Base-by-base conservation (phyloP, 495 filamentous ascomycete species). In the Margaritispora aquatica region DNA sequence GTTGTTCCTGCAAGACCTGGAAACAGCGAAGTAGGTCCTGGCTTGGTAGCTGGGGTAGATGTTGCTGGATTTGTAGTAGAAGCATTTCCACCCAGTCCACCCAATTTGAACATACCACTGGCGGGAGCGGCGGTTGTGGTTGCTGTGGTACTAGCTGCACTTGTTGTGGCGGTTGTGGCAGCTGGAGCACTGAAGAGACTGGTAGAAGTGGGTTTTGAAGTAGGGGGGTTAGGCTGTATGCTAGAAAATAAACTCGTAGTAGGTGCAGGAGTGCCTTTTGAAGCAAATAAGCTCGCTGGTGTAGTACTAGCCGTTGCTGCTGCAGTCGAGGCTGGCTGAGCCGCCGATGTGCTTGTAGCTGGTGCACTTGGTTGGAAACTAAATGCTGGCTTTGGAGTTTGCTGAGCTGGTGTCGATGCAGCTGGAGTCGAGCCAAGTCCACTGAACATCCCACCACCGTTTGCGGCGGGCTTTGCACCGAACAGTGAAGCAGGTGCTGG, bases 221-320 rank as follows among this genome's bases (percentile, higher is more conserved):
- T 21, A 20, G 63, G 9, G 7, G 55, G 4, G 41, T 27, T 34
- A 23, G 52, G 17, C 8, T 0, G 47, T 20, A 27, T n/a, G 34
- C 22, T 17, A 24, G 4, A 17, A 48, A 59, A 54, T 10, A 60
- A 36, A 26, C 7, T 31, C 13, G 36, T 3, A 2, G 15, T 17
- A 19, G 52, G 17, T 2, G 48, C 48, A 2, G 57, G 29, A 53
- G 57, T 13, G 26, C 19, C 63, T 55, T 44, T 56, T 24, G 31
- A 36, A 49, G 68, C 58, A 23, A 79, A 79, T 26, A 77, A 70
- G 49, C 58, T 68, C 7, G 74, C 47, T 26, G 63, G 41, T 5
- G 63, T 20, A 44, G 63, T 46, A 13, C 69, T 52, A 36, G 64
- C 56, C 20, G 49, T 46, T 22, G 63, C 31, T 8, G 57, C 31